Evolutionary conservation across 2,329 filamentous ascomycete species (phyloP).

Genomic region (Fusarium sp.): DNA sequence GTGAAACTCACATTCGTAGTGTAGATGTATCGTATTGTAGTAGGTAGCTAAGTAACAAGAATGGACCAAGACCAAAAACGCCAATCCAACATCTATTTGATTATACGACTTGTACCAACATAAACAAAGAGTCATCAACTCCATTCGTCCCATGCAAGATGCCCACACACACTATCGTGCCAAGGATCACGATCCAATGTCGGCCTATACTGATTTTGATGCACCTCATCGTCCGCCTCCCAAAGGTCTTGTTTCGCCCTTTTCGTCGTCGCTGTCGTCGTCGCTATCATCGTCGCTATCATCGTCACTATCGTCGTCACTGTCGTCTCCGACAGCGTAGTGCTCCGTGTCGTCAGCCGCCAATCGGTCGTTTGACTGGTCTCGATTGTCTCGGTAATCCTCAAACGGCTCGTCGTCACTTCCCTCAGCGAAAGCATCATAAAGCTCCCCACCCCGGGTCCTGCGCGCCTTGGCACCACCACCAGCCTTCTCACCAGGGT

Average conservation of each 20-base stretch:
- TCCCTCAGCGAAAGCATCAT: constrained; percentile 96
- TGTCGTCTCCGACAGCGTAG: constrained; percentile 65
- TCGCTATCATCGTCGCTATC: constrained; percentile 54
- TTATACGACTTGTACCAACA: constrained; percentile 25
- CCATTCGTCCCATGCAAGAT: constrained; percentile 40
- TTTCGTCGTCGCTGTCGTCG: constrained; percentile 54
- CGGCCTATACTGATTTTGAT: neutral
- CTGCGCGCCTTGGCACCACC: constrained; percentile 61
- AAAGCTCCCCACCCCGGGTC: constrained; percentile 85
- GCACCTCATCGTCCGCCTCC: constrained; percentile 30
- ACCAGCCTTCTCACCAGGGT: constrained; percentile 59
- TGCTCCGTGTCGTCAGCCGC: constrained; percentile 55
- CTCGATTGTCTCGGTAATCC: constrained; percentile 57
- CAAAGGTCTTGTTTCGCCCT: constrained; percentile 42
- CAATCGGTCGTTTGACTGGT: constrained; percentile 49
- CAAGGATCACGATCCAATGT: constrained; percentile 1
- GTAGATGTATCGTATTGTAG: neutral
- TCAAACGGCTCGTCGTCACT: constrained; percentile 73
- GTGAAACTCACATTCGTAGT: neutral
- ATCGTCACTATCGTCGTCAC: constrained; percentile 54
- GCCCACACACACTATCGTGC: neutral
- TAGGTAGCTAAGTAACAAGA: neutral
- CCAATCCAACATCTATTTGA: constrained; percentile 37
- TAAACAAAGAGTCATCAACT: constrained; percentile 34
- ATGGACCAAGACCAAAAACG: constrained; percentile 15